These are phyloP conservation scores for Neurospora sp. DNA, from an alignment of 495 filamentous ascomycete species.

Conservation along the genomic window DNA sequence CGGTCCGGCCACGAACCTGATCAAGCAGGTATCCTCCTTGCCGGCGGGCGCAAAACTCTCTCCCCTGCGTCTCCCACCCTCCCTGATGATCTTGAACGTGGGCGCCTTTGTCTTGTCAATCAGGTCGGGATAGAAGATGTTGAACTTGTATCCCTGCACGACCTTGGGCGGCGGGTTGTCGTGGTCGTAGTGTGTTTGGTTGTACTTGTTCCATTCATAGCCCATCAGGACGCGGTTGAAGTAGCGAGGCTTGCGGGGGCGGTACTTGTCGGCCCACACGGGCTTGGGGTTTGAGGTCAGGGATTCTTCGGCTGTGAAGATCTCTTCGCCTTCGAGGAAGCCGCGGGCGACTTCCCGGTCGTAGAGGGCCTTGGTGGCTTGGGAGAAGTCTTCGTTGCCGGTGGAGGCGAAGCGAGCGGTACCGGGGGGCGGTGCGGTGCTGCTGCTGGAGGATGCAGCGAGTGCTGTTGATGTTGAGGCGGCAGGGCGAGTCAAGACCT, in stretches of 20 bases:
- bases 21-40: constrained; percentile 94
- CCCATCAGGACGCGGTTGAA: constrained; percentile 99
- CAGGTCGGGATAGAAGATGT: constrained; percentile 98
- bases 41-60: constrained; percentile 93
- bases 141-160: constrained; percentile 98
- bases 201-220: constrained; percentile 99
- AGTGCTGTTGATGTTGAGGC: constrained; percentile 19
- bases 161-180: constrained; percentile 97
- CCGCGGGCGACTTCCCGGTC: constrained; percentile 90
- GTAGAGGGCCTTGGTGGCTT: constrained; percentile 83
- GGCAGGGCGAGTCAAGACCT: constrained; percentile 14
- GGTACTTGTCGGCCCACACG: constrained; percentile 82
- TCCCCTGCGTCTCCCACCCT: constrained; percentile 76
- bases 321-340: constrained; percentile 88
- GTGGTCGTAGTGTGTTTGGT: constrained; percentile 98
- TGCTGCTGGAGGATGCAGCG: constrained; percentile 6
- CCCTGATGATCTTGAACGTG: constrained; percentile 88
- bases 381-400: constrained; percentile 78
- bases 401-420: constrained; percentile 64
- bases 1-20: constrained; percentile 89
- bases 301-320: constrained; percentile 85
- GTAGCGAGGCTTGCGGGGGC: constrained; percentile 88
- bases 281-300: constrained; percentile 54
- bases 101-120: constrained; percentile 92
- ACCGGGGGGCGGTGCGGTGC: constrained; percentile 43